These are phyloP conservation scores for Quercus mongolica DNA, from an alignment of 306 rosid species.

Conservation along the genomic window DNA sequence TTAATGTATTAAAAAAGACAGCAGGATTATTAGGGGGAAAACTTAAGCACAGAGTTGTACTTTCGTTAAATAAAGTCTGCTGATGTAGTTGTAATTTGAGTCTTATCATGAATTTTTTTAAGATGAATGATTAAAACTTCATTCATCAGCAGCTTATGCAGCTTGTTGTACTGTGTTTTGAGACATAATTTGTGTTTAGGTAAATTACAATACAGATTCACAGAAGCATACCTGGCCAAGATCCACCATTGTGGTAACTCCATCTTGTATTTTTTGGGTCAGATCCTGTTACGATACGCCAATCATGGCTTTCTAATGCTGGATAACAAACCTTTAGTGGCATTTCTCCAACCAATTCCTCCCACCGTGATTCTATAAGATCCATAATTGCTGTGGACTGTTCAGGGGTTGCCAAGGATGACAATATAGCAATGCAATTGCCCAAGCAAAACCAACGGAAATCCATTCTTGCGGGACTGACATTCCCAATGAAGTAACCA, in stretches of 20 bases:
- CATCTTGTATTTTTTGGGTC: conserved; percentile 90
- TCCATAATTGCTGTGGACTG: conserved; percentile 89
- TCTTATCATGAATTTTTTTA: not conserved
- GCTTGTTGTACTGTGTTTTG: not conserved
- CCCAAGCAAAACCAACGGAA: conserved; percentile 92
- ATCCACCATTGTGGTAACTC: conserved; percentile 94
- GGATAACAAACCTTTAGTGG: conserved; percentile 91
- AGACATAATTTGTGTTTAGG: not conserved
- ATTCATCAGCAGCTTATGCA: no score
- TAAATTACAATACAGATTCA: conserved; percentile 6
- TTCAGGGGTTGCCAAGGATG: conserved; percentile 84
- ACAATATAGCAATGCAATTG: conserved; percentile 81
- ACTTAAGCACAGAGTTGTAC: not conserved
- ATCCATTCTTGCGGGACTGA: conserved; percentile 91
- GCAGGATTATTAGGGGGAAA: not conserved
- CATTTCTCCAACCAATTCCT: conserved; percentile 80
- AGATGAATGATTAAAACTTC: not conserved
- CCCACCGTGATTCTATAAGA: conserved; percentile 85
- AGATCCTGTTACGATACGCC: conserved; percentile 69
- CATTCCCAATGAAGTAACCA: conserved; percentile 88
- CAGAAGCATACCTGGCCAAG: conserved; percentile 78
- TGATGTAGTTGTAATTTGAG: not conserved
- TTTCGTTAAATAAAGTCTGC: not conserved
- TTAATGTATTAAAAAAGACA: not conserved
- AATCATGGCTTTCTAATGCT: conserved; percentile 72